Evolutionary conservation across 2,329 filamentous ascomycete species (phyloP).

Genomic region (Penicillium sp.): DNA sequence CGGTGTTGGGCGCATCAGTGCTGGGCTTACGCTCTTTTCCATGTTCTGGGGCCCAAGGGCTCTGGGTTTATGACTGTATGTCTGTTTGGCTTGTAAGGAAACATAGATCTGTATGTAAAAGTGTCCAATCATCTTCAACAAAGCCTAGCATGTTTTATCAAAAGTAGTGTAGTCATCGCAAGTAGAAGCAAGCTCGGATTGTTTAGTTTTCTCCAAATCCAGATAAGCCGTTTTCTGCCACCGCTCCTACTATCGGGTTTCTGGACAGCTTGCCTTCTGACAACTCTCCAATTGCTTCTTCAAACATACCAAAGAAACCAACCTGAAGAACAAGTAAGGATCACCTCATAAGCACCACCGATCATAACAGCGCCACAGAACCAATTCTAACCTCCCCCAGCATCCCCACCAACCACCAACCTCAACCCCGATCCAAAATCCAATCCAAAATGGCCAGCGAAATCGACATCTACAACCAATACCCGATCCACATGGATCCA

Average conservation of each 20-base stretch:
- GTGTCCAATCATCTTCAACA: not conserved
- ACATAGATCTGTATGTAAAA: conserved; percentile 3
- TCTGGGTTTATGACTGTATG: conserved; percentile 13
- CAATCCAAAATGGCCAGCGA: conserved; percentile 28
- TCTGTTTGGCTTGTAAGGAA: conserved; percentile 6
- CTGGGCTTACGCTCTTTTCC: conserved; percentile 8
- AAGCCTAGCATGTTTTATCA: not conserved
- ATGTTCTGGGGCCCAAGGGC: conserved; percentile 1
- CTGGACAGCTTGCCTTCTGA: conserved; percentile 26
- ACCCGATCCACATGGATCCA: conserved; percentile 81
- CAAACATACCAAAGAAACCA: not conserved
- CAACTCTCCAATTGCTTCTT: not conserved
- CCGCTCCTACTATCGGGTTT: conserved; percentile 19
- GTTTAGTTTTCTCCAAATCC: not conserved
- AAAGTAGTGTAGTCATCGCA: not conserved
- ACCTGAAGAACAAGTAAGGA: not conserved
- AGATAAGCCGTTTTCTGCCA: conserved; percentile 21
- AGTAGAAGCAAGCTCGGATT: too few species aligned
- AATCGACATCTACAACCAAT: conserved; percentile 66
- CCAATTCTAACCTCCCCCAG: not conserved
- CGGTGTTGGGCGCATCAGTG: conserved; percentile 35
- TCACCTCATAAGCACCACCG: not conserved
- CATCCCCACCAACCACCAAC: not conserved
- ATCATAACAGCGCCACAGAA: not conserved
- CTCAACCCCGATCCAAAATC: not conserved